Base-by-base conservation (phyloP, 345 rosid genomes). In the Streptanthus diversifolius region DNA sequence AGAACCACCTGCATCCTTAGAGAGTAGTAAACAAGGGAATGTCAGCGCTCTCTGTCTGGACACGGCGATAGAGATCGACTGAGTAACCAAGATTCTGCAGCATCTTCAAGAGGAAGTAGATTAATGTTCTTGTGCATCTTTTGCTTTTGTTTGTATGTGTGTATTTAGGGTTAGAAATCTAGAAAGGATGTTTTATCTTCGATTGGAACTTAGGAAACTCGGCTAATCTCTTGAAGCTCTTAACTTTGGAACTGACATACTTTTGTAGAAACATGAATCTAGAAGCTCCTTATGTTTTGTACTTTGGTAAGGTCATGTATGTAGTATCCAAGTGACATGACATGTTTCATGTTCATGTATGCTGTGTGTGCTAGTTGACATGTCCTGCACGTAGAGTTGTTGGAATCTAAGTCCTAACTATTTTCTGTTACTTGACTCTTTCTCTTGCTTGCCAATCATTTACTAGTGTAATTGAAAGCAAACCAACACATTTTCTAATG, bases 401-500 rank as follows among this genome's bases (percentile, higher is more conserved):
- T 35, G 30, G 6, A 47, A 47, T 64, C 32, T 7, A 7, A 32
- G n/a, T 17, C 61, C 35, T 11, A 22, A 19, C 24, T 8, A 3
- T 33, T 35, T 33, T 5, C n/a, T 56, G 1, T 54, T 13, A 40
- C 17, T 40, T 40, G 43, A 40, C 44, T 40, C 44, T 44, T 17
- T 18, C 21, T 45, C 52, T 18, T 45, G 52, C 24, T 18, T 45
- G 9, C 10, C 22, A 15, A 15, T 43, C 37, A 11, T 35, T 32
- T 32, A 32, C 36, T 32, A 32, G 36, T 32, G 36, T 1, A 6
- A 7, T 9, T 4, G 0, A 29, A 29, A 25, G 30, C 30, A 29
- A 29, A 4, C 32, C 32, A 87, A 75, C 57, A 82, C 77, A 78
- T 73, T 80, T 60, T 30, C 70, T 11, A 24, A 66, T 5, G 93